Base-by-base conservation (phyloP, 257 asterid species). In the Gentiana dahurica region DNA sequence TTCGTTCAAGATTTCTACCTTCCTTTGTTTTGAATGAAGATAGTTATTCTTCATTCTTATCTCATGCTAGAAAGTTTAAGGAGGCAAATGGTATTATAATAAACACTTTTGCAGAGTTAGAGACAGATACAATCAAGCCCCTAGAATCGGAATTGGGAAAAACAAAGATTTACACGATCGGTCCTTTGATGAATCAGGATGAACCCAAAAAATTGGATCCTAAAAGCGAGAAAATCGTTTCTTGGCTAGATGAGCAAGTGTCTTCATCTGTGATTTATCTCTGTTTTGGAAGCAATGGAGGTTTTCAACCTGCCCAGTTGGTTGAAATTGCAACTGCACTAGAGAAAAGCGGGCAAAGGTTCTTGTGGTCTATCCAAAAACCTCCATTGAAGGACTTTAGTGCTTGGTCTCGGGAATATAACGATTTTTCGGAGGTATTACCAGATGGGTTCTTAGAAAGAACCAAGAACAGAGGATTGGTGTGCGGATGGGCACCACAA, bases 21-120 rank as follows among this genome's bases (percentile, higher is more conserved):
- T 3, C 15, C 3, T 24, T 39, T 12, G 11, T 56, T 12, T 36
- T 60, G 4, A 59, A 35, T 1, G 51, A 65, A 2, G 52, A 46
- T 8, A 50, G 59, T 4, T 3, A 51, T 24, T 33, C 4, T 5
- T 3, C 15, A 38, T 65, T 60, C 58, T 12, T 60, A 44, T 35
- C 47, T 37, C 54, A 3, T 12, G 64, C 58, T 2, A 62, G 12
- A 57, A 61, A 50, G 44, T 60, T 60, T 38, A 65, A 60, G 55
- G 57, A 60, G 52, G 46, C 76, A 4, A 71, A 65, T 12, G 76
- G 76, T 7, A 71, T 65, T 34, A 2, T 71, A 49, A 36, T 71
- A 1, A 71, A 71, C 39, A 65, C 76, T 1, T 71, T 71, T 45
- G 4, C 11, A 38, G 76, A 61, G 60, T 62, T 71, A 9, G 72